A percentile compares a stretch with the other conserved stretches of the same genome.
Conservation (phyloP, 345 rosid genomes). For the Eucalyptus erythrocorys region DNA sequence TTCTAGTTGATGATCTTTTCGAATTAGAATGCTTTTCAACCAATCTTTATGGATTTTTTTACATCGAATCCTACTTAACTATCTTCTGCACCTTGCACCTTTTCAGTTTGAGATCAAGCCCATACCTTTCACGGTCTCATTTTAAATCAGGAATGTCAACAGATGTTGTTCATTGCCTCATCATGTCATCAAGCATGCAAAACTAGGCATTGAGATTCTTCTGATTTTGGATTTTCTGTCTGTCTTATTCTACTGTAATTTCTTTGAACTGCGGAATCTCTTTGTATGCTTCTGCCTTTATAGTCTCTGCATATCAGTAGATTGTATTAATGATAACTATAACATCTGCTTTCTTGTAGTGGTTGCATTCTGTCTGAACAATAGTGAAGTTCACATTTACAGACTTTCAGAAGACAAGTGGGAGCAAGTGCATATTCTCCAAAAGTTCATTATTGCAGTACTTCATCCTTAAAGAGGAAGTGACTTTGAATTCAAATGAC, state of each 20-base stretch:
- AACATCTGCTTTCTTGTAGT: conserved; percentile 20
- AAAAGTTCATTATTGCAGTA: conserved; percentile 28
- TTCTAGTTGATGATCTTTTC: too few species aligned
- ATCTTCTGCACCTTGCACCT: too few species aligned
- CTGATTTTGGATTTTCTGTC: not conserved
- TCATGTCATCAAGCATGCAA: not conserved
- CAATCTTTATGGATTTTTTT: too few species aligned
- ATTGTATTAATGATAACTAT: not conserved
- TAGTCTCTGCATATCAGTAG: not conserved
- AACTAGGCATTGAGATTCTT: not conserved
- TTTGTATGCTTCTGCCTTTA: not conserved
- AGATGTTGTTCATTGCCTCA: not conserved
- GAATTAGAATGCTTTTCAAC: too few species aligned
- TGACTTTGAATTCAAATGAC: not conserved
- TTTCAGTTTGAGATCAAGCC: too few species aligned
- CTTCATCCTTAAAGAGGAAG: not conserved
- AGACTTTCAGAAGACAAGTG: conserved; percentile 59
- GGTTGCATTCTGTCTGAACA: conserved; percentile 87
- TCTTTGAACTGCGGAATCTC: not conserved
- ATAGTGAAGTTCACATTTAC: conserved; percentile 89
- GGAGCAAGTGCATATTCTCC: conserved; percentile 82
- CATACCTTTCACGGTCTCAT: too few species aligned
- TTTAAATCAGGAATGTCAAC: not conserved
- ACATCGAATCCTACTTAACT: too few species aligned
- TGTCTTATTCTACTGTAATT: not conserved